Percentiles rank a stretch among this genome's conserved stretches.
Conservation (phyloP, 2,329 filamentous ascomycete genomes). For the Coniochaeta ligniaria region DNA sequence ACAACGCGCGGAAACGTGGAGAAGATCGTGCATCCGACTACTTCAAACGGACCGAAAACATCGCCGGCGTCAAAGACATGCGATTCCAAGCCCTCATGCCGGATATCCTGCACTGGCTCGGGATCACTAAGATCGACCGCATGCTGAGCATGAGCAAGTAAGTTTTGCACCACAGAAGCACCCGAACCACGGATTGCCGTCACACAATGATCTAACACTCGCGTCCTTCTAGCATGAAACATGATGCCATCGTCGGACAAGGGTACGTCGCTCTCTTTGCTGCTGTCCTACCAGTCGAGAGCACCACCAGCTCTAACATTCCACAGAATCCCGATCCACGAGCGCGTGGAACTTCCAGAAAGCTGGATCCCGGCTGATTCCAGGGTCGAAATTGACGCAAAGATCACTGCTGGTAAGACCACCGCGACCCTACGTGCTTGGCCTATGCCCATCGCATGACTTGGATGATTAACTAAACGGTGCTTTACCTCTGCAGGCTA, state of each 20-base stretch:
- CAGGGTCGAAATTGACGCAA: conserved; percentile 96
- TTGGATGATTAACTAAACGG: conserved; percentile 5
- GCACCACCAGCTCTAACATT: background rate
- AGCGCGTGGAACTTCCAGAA: conserved; percentile 86
- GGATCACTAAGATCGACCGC: conserved; percentile 95
- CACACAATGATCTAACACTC: conserved; percentile 10
- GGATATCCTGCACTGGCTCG: conserved; percentile 94
- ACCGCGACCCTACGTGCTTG: background rate
- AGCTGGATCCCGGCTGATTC: conserved; percentile 92
- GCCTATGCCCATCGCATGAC: background rate
- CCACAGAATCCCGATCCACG: conserved; percentile 71
- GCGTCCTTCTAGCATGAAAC: conserved; percentile 62
- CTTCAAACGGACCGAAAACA: conserved; percentile 96
- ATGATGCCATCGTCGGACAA: conserved; percentile 80
- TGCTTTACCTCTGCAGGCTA: conserved; percentile 41
- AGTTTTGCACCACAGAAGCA: conserved; percentile 23
- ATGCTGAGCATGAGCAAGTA: conserved; percentile 99
- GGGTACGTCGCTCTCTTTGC: conserved; percentile 39
- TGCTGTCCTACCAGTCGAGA: background rate
- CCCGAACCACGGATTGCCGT: background rate
- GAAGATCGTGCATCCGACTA: conserved; percentile 82
- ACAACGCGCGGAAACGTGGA: conserved; percentile 76
- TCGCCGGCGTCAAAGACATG: conserved; percentile 95
- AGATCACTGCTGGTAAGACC: conserved; percentile 80
- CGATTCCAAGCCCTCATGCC: conserved; percentile 98